These are phyloP conservation scores for Pseudogymnoascus sp. DNA, from an alignment of 2,329 filamentous ascomycete species.

Conservation along the genomic window DNA sequence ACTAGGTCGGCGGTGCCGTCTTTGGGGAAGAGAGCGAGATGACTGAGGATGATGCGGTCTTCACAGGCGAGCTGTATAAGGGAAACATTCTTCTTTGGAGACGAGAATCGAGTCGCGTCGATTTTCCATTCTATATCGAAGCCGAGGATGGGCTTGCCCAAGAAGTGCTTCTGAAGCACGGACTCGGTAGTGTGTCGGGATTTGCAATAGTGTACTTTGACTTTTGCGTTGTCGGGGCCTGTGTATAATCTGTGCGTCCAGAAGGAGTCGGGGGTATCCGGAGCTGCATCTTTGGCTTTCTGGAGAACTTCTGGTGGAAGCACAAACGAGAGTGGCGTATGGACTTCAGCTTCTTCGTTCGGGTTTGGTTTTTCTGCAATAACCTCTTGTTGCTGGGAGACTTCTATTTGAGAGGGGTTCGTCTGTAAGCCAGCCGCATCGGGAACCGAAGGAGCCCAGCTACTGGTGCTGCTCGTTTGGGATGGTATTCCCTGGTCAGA, in stretches of 20 bases:
- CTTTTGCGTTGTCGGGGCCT: constrained; percentile 41
- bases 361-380: constrained; percentile 18
- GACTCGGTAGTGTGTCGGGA: constrained; percentile 59
- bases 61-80: constrained; percentile 76
- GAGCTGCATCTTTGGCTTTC: constrained; percentile 39
- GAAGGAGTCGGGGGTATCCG: constrained; percentile 43
- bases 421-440: neutral
- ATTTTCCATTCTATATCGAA: constrained; percentile 83
- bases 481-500: neutral
- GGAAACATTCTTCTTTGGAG: constrained; percentile 62
- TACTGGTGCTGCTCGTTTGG: neutral
- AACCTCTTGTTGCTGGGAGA: constrained; percentile 6
- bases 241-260: constrained; percentile 66
- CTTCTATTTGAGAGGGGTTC: neutral
- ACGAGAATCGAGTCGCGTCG: constrained; percentile 37
- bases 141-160: constrained; percentile 63
- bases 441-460: neutral
- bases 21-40: constrained; percentile 57
- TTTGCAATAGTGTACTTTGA: constrained; percentile 71
- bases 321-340: constrained; percentile 36
- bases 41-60: constrained; percentile 71
- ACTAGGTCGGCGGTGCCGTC: constrained; percentile 46
- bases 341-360: constrained; percentile 27
- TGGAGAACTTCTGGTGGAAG: constrained; percentile 40
- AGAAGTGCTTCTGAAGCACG: constrained; percentile 56